Evolutionary conservation across 2,329 filamentous ascomycete species (phyloP), one percentile per base, ranked within the genome.

Genomic region (Golovinomyces cichoracearum): DNA sequence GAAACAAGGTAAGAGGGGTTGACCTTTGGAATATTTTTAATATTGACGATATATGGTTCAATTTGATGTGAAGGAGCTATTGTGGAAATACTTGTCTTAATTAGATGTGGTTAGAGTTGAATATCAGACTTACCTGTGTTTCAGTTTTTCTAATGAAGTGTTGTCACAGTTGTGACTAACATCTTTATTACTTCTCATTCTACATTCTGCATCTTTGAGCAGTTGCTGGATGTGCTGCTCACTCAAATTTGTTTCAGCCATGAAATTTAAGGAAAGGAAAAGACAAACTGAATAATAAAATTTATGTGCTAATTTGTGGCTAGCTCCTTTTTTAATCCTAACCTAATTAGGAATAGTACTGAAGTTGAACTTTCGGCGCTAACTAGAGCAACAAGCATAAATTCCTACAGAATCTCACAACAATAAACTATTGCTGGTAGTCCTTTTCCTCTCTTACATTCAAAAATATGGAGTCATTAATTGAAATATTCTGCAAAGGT

Each of bases 171-270:
- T 40, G 5, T 5, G 6, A 29, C 13, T n/a, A 40, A 15, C n/a
- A 9, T 13, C 50, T 29, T 35, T 48, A 50, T 56, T 62, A 60
- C 65, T 55, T 65, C 62, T 57, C 50, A 81, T 63, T 52, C 77
- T 69, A 51, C 63, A 61, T 57, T 80, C 74, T 49, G 78, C 78
- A 62, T 78, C 69, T 48, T 68, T 67, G 47, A 83, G 68, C 49
- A 83, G 66, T 58, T 71, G 64, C 48, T 74, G 69, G 47, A 82
- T 71, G 58, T 79, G 71, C 54, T 74, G 70, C 59, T 80, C 75
- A 33, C 70, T 73, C 52, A 80, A 63, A 48, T 70, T 67, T 48
- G 68, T 64, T 38, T 58, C 58, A 15, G 54, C 53, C 56, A 59
- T 60, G 27, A 6, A 29, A 29, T 29, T 5, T 29, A 29, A 29